Base-by-base conservation (phyloP, 495 filamentous ascomycete species). In the Daldinia loculata region DNA sequence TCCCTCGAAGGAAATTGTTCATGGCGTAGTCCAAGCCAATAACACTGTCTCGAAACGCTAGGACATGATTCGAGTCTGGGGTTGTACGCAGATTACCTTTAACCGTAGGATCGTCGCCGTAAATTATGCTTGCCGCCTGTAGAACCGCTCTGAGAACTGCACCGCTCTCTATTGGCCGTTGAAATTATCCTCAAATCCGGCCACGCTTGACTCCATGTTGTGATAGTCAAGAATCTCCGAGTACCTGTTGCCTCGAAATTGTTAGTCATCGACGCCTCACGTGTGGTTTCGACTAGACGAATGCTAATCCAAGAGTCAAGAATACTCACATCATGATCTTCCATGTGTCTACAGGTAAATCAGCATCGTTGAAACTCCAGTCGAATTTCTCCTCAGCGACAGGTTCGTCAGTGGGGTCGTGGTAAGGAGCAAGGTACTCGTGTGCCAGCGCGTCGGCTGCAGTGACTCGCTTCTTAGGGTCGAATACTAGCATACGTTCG, bases 351-450 rank as follows among this genome's bases (percentile, higher is more conserved):
- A 98, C 93, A 0, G 95, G 95, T 63, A 99, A 82, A 82, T 99
- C 95, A 36, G 95, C 96, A 77, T 99, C 95, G 78, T 98, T 99
- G 82, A 99, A 99, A n/a, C 94, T 97, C 95, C 95, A 99, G 78
- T 99, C 95, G 75, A 99, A 99, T 83, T 96, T 98, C 85, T 98
- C 95, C 65, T 97, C 92, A 26, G 95, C 93, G 12, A 92, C 91
- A 7, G 95, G 95, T 83, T 99, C 95, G 76, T 99, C 95, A 17
- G 91, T 94, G 14, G 95, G 94, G 76, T 99, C 95, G 77, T 99
- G 95, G 82, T 99, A 99, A 12, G 95, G 95, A 14, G 93, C 87
- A 48, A 99, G 91, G 77, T 98, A 99, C 67, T 93, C 92, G 78
- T 98, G 93, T 51, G 91, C 90, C 38, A 99, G 88, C 34, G 91